Conservation (phyloP, 768 basidiomycete species). For the Paxillus involutus region DNA sequence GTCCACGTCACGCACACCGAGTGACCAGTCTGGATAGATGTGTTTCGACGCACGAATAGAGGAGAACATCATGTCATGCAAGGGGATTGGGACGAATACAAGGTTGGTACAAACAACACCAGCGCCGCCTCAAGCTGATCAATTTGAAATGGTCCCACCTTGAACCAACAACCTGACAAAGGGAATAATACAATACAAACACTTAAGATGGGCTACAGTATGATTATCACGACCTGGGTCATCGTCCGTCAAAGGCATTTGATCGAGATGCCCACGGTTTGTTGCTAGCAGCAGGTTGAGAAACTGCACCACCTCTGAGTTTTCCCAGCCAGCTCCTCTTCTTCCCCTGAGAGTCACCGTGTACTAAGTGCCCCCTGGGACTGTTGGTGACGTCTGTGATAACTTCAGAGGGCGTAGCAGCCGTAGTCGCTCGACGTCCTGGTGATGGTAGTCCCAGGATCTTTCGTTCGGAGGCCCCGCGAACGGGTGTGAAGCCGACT, state of each 20-base stretch:
- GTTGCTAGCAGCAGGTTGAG: slow-evolving; percentile 10
- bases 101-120: too few species aligned
- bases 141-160: too few species aligned
- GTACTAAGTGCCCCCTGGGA: slow-evolving; percentile 38
- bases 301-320: slow-evolving; percentile 47
- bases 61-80: neutral
- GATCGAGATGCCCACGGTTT: slow-evolving; percentile 13
- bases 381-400: slow-evolving; percentile 70
- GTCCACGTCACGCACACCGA: slow-evolving; percentile 53
- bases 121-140: too few species aligned
- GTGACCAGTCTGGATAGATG: slow-evolving; percentile 50
- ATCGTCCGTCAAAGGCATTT: slow-evolving; percentile 27
- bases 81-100: neutral
- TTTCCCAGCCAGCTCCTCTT: slow-evolving; percentile 73
- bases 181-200: slow-evolving; percentile 17
- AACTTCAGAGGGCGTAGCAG: slow-evolving; percentile 33
- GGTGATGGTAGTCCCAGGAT: slow-evolving; percentile 42
- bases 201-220: slow-evolving; percentile 6
- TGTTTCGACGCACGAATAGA: neutral
- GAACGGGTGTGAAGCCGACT: slow-evolving; percentile 72
- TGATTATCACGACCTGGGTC: slow-evolving; percentile 11
- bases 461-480: slow-evolving; percentile 45
- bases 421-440: slow-evolving; percentile 42
- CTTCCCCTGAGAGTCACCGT: slow-evolving; percentile 32
- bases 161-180: neutral